Base-by-base conservation (phyloP, 2,329 filamentous ascomycete genomes). In the Xylariales sp. region DNA sequence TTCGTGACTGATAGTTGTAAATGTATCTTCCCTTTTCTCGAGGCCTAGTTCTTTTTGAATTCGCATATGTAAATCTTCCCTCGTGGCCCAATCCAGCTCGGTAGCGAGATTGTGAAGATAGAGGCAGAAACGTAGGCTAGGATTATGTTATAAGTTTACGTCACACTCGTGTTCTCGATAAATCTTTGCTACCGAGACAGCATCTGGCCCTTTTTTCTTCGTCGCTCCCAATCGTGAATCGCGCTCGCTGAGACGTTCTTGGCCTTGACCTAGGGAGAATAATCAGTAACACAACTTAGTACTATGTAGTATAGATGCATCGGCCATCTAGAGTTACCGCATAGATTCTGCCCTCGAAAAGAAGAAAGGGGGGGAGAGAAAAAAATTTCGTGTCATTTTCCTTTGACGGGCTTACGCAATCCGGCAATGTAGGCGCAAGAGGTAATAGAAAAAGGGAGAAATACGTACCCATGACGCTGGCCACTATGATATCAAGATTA, bases 401-500 rank as follows among this genome's bases (percentile, higher is more conserved):
- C 12, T 12, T 41, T 39, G 12, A 3, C 12, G 36, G 39, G 39
- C 12, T 14, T 41, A 4, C 14, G 12, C 10, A 41, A 41, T 14
- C 39, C 14, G 10, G 39, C 39, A 41, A 41, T 10, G 14, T 41
- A 12, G 12, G 5, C 10, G 9, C 10, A 50, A 28, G 41, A 14
- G 34, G 45, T 4, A 18, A 32, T 3, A 59, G 30, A 30, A 10
- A 34, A 5, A 46, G 14, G 23, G 53, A 10, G 14, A 41, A n/a
- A 2, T 30, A 41, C 75, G 16, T 72, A 76, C 75, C 74, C 75
- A 76, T 32, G 70, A 69, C 8, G 64, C 60, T 2, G 75, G 75
- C 74, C 74, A 76, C 48, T 52, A 10, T 14, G 7, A 43, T 5
- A 23, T 55, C 23, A 9, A 34, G 28, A 48, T 62, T 50, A 61